Percentiles rank a stretch among this genome's conserved stretches.
Conservation (phyloP, 441 rosid genomes). For the Populus hybrid region DNA sequence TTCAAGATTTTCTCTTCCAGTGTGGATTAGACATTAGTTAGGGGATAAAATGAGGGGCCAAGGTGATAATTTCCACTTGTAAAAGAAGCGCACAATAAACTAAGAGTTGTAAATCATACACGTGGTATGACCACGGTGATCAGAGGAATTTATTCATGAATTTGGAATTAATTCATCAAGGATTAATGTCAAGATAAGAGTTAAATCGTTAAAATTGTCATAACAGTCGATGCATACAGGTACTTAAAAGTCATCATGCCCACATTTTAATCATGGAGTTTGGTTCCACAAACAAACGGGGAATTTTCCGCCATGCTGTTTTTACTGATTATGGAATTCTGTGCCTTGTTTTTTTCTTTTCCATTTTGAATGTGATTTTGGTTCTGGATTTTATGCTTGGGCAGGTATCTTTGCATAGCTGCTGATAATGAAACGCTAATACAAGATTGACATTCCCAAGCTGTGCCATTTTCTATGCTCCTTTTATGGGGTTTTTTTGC, state of each 20-base stretch:
- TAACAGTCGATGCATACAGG: background rate
- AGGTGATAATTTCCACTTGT: slow-evolving; percentile 2
- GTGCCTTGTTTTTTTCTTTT: background rate
- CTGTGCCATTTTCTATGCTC: slow-evolving; percentile 7
- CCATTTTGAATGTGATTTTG: background rate
- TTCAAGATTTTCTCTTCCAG: background rate
- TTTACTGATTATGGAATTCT: background rate
- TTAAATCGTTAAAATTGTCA: background rate
- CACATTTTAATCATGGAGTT: background rate
- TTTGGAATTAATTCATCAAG: background rate
- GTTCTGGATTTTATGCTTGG: background rate
- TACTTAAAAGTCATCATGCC: background rate
- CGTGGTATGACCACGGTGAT: slow-evolving; percentile 1
- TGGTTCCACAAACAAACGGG: background rate
- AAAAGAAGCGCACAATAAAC: background rate
- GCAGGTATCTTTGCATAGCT: background rate
- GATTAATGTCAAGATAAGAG: background rate
- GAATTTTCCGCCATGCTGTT: background rate
- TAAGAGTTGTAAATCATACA: slow-evolving; percentile 1
- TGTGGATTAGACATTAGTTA: slow-evolving; percentile 1
- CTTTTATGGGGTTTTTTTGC: slow-evolving; percentile 4
- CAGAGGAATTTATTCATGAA: background rate
- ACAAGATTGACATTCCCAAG: slow-evolving; percentile 17
- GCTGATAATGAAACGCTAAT: slow-evolving; percentile 7
- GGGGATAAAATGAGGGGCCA: slow-evolving; percentile 5